Evolutionary conservation across 257 asterid species (phyloP).

Genomic region (Sherardia arvensis): DNA sequence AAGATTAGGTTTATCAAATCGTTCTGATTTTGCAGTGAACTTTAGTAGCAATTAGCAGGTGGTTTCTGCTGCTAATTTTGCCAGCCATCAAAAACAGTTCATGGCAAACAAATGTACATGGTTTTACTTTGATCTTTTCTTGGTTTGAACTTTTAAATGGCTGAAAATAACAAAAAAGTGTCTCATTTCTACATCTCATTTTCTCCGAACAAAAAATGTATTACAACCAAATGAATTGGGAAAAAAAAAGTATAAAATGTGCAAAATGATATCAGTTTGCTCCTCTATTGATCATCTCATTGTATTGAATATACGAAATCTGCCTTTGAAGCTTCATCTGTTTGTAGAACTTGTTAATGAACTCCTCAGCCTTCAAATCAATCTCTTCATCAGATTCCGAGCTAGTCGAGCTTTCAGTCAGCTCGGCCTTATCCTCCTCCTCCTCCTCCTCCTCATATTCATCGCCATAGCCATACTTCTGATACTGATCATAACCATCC

Average conservation of each 20-base stretch:
- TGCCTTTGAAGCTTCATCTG: slow-evolving; percentile 70
- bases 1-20: not conserved
- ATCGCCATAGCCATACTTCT: not conserved
- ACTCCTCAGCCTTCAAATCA: slow-evolving; percentile 71
- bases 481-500: not conserved
- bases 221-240: not conserved
- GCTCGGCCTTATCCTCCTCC: not conserved
- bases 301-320: slow-evolving; percentile 23
- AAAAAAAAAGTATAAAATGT: not conserved
- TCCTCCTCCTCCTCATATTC: not conserved
- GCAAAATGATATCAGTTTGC: slow-evolving; percentile 5
- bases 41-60: not conserved
- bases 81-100: not conserved
- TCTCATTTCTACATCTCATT: not conserved
- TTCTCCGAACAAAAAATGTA: not conserved
- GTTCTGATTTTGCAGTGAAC: not conserved
- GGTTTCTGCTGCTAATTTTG: not conserved
- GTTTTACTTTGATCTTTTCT: no score
- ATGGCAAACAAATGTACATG: not conserved
- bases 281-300: slow-evolving; percentile 19
- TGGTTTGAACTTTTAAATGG: not conserved
- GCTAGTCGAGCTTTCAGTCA: not conserved
- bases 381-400: slow-evolving; percentile 34
- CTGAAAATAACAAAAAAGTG: not conserved
- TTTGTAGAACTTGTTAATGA: slow-evolving; percentile 55